phyloP scores from a whole-genome alignment of 1,284 basidiomycete genomes.

The Anthracocystis setariae region DNA sequence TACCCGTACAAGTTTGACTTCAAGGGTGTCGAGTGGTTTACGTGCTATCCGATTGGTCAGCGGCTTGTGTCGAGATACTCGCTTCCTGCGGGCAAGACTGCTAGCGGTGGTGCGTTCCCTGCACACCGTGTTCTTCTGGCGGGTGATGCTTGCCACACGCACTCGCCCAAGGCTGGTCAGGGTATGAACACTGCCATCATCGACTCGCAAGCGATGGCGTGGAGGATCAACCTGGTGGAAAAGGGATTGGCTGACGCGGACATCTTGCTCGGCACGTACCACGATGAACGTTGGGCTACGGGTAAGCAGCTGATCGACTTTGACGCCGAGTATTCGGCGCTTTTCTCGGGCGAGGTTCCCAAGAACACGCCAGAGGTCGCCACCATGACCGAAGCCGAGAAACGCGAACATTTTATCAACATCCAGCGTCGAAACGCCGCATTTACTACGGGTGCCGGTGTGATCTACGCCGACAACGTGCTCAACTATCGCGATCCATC shows the following conservation, averaged over 20 bases:
- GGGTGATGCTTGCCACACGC: constrained; percentile 69
- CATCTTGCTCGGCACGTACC: constrained; percentile 68
- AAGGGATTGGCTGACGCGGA: constrained; percentile 68
- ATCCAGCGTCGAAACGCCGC: constrained; percentile 61
- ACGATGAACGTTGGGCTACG: constrained; percentile 67
- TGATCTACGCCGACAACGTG: constrained; percentile 57
- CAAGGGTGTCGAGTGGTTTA: constrained; percentile 68
- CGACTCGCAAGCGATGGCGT: constrained; percentile 69
- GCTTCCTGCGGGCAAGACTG: constrained; percentile 45
- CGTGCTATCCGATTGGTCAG: constrained; percentile 67
- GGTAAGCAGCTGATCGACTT: constrained; percentile 69
- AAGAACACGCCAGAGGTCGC: constrained; percentile 59
- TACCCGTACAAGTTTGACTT: constrained; percentile 68
- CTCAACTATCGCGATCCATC: constrained; percentile 57
- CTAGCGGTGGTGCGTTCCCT: constrained; percentile 32
- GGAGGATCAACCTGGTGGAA: constrained; percentile 69
- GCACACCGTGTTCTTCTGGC: constrained; percentile 68
- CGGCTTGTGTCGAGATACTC: constrained; percentile 56
- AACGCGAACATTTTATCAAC: constrained; percentile 59
- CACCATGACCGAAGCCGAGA: constrained; percentile 50
- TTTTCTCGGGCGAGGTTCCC: constrained; percentile 67
- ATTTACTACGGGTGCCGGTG: constrained; percentile 63
- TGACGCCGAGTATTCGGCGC: constrained; percentile 68
- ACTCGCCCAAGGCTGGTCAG: constrained; percentile 69
- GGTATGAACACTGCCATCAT: constrained; percentile 70